Percentiles rank a stretch among this genome's conserved stretches.
phyloP scores from a whole-genome alignment of 2,329 filamentous ascomycete species.

The Cytospora piceicola region DNA sequence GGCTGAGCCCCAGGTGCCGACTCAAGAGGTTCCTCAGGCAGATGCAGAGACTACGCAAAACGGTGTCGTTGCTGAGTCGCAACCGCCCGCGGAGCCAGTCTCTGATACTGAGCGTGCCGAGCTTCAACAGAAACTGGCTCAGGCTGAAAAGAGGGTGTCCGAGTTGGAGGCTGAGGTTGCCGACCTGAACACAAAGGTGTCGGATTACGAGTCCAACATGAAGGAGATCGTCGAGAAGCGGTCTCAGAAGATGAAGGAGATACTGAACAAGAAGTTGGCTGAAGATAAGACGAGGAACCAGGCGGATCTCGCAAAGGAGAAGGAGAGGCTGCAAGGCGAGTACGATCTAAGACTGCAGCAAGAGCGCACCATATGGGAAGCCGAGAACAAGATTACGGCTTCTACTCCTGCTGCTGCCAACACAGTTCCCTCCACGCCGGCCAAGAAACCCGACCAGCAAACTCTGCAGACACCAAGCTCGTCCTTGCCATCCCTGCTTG shows the following conservation, averaged over 20 bases:
- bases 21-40: slow-evolving; percentile 32
- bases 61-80: slow-evolving; percentile 32
- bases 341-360: slow-evolving; percentile 60
- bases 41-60: slow-evolving; percentile 38
- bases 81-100: slow-evolving; percentile 40
- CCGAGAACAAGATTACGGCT: slow-evolving; percentile 48
- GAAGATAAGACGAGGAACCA: slow-evolving; percentile 62
- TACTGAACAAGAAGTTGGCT: slow-evolving; percentile 70
- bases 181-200: slow-evolving; percentile 66
- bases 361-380: slow-evolving; percentile 65
- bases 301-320: slow-evolving; percentile 54
- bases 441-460: slow-evolving; percentile 40
- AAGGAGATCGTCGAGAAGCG: slow-evolving; percentile 65
- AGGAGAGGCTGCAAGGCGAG: slow-evolving; percentile 54
- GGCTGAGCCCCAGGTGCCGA: slow-evolving; percentile 36
- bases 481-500: slow-evolving; percentile 39
- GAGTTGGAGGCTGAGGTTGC: slow-evolving; percentile 68
- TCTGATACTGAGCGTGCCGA: slow-evolving; percentile 63
- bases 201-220: slow-evolving; percentile 66
- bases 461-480: slow-evolving; percentile 43
- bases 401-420: slow-evolving; percentile 6
- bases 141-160: slow-evolving; percentile 63
- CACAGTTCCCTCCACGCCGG: slow-evolving; percentile 42
- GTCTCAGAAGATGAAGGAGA: slow-evolving; percentile 70
- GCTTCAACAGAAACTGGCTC: slow-evolving; percentile 65